These are phyloP conservation scores for Pleurozium schreberi DNA, from an alignment of 225 moss, liverwort and hornwort species.

Conservation along the genomic window DNA sequence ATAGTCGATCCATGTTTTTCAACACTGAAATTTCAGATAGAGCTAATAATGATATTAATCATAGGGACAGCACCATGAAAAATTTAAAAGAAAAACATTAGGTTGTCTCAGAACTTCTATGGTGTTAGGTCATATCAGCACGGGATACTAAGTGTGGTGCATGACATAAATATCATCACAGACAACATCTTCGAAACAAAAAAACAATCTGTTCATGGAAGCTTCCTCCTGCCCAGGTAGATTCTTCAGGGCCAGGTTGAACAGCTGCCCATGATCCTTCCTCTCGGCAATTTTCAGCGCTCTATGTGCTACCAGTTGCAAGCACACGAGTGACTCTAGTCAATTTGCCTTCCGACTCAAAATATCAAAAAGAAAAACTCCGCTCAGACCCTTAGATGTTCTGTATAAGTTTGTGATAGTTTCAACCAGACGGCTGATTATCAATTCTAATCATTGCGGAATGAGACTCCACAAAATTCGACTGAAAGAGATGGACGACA, in stretches of 20 bases:
- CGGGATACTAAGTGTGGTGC: conserved; percentile 41
- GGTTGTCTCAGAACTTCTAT: conserved; percentile 24
- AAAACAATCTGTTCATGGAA: neutral
- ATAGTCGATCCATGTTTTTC: conserved; percentile 28
- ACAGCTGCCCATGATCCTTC: conserved; percentile 36
- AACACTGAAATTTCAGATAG: conserved; percentile 6
- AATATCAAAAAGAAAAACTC: neutral
- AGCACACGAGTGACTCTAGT: conserved; percentile 87
- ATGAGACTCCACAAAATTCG: neutral
- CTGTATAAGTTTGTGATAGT: conserved; percentile 26
- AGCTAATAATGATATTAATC: conserved; percentile 24
- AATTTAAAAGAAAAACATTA: too few species aligned
- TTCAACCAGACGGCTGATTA: conserved; percentile 26
- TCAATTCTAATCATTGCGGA: conserved; percentile 19
- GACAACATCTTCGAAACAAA: neutral
- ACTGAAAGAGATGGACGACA: neutral
- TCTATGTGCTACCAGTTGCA: conserved; percentile 38
- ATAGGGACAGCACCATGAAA: neutral
- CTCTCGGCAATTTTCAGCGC: conserved; percentile 84
- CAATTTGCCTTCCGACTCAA: conserved; percentile 24
- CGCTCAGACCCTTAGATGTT: conserved; percentile 42
- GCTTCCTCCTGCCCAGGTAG: conserved; percentile 53
- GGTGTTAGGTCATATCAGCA: conserved; percentile 49
- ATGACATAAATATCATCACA: conserved; percentile 30
- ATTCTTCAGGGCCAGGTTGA: conserved; percentile 42